These are phyloP conservation scores for Sutorius australiensis DNA, from an alignment of 768 basidiomycete genomes.

Conservation along the genomic window DNA sequence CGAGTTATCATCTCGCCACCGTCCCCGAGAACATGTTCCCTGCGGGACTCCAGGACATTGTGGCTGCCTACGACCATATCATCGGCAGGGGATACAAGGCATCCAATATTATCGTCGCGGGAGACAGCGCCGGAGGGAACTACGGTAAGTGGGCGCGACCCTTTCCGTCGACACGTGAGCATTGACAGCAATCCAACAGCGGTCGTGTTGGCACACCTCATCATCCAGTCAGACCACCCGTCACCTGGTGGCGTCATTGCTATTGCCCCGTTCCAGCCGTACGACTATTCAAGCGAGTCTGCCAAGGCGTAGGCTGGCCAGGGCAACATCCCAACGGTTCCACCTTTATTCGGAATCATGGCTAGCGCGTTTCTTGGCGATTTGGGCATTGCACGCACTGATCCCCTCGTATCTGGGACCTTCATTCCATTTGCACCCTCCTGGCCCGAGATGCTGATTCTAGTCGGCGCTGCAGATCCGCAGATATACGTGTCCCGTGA, in stretches of 20 bases:
- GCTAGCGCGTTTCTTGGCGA: constrained; percentile 7
- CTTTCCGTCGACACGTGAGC: fast-evolving
- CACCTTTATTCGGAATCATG: neutral
- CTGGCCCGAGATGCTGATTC: constrained; percentile 23
- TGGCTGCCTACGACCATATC: constrained; percentile 24
- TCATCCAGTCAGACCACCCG: constrained; percentile 49
- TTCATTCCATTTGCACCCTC: constrained; percentile 11
- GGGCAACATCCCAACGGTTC: neutral
- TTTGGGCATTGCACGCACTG: constrained; percentile 4
- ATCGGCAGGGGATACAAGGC: constrained; percentile 19
- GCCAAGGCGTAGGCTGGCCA: neutral
- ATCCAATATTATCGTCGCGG: constrained; percentile 19
- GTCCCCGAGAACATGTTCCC: constrained; percentile 21
- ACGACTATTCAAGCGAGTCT: neutral
- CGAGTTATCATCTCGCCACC: constrained; percentile 24
- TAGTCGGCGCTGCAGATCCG: constrained; percentile 19
- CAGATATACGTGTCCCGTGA: constrained; percentile 8
- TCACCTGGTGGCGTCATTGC: constrained; percentile 55
- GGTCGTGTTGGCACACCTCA: constrained; percentile 24
- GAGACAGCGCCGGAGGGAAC: constrained; percentile 27
- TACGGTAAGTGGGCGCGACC: constrained; percentile 10
- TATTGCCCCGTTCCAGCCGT: constrained; percentile 43
- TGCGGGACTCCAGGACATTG: constrained; percentile 19
- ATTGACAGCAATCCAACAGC: constrained; percentile 7
- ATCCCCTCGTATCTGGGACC: constrained; percentile 18